Evolutionary conservation across 768 basidiomycete species (phyloP).

Genomic region (Boletus barrowsii): DNA sequence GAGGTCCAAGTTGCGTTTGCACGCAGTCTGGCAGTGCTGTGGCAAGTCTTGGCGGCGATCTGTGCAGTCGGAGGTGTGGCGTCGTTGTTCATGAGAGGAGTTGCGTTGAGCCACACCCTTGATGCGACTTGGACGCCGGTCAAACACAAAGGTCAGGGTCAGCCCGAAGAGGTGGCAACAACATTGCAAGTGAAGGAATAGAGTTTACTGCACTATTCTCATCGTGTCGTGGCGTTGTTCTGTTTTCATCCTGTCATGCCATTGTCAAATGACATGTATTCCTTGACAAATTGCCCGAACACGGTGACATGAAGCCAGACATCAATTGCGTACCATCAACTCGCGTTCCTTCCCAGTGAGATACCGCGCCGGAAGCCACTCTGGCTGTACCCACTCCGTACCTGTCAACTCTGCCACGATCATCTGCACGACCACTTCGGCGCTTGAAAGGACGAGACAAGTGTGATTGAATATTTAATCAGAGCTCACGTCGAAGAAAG

Average conservation of each 20-base stretch:
- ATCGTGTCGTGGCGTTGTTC: not conserved
- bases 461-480: not conserved
- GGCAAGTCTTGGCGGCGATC: slow-evolving; percentile 43
- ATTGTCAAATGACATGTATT: too few relatives aligned
- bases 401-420: slow-evolving; percentile 46
- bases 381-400: slow-evolving; percentile 47
- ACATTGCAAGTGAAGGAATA: not conserved
- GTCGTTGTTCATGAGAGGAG: slow-evolving; percentile 17
- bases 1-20: slow-evolving; percentile 44
- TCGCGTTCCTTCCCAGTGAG: slow-evolving; percentile 34
- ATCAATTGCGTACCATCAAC: not conserved
- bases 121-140: slow-evolving; percentile 10
- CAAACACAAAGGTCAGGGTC: not conserved
- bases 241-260: too few relatives aligned
- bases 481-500: too few relatives aligned
- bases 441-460: slow-evolving; percentile 37
- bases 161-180: not conserved
- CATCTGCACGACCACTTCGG: slow-evolving; percentile 61
- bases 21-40: slow-evolving; percentile 37
- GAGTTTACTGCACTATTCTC: too few relatives aligned
- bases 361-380: slow-evolving; percentile 62
- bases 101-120: slow-evolving; percentile 5
- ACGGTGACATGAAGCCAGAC: too few relatives aligned
- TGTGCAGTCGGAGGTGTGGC: slow-evolving; percentile 13
- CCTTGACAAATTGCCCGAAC: too few relatives aligned